Evolutionary conservation across 2,329 filamentous ascomycete genomes (phyloP), one percentile per base, ranked within the genome.

Genomic region (Exophiala alcalophila): DNA sequence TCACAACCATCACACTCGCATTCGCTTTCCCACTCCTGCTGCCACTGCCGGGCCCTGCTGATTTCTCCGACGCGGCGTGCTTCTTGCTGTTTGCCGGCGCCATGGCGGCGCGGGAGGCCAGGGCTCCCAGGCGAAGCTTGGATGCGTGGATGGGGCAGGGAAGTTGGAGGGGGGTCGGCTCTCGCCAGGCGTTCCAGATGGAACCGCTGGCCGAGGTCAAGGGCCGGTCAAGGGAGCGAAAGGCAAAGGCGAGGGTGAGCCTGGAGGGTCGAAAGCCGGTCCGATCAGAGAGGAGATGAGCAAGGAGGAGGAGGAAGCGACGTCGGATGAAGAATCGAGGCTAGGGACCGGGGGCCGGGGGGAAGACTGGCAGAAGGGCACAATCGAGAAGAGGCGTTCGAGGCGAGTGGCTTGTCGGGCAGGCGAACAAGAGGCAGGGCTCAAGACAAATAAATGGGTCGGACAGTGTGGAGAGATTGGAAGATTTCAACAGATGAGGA

Each of bases 61-160:
- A 40, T 48, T 46, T 52, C 38, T 49, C 49, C 45, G 49, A 44
- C 40, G 44, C 49, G 49, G 45, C 34, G 39, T 42, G 31, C 34
- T 44, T 49, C 41, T 44, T 47, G 24, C 43, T 38, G 26, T 31
- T 37, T 30, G 36, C 23, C 28, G 40, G 46, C 36, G 49, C 45
- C 49, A 48, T 52, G 39, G 45, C 44, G 49, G 37, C 10, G 34
- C 28, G 32, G 36, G 35, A 32, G 26, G 26, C 44, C 42, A 39
- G 44, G n/a, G n/a, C n/a, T n/a, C n/a, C n/a, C n/a, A n/a, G n/a
- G n/a, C n/a, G 44, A 19, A 35, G 15, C 19, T 24, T 31, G 33
- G 28, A 33, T 21, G 33, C 23, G 33, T 29, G 35, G 34, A 36
- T 32, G 41, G 28, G 40, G 40, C 40, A 49, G 34, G 39, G 30